Conservation (phyloP, 2,329 filamentous ascomycete species). For the Ophiocordyceps camponoti-leonardi region DNA sequence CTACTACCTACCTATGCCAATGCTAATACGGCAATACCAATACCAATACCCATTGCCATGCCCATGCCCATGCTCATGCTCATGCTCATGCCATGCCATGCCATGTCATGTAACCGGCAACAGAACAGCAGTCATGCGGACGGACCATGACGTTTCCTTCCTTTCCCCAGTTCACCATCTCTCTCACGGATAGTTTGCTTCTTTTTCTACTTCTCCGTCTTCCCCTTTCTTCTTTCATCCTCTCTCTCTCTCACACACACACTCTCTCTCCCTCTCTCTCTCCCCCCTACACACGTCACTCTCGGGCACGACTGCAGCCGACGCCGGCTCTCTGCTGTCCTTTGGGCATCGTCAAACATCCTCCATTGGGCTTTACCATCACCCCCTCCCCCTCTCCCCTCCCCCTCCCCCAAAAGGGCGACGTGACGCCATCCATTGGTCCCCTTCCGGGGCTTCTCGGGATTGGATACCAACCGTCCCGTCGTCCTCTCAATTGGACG, state of each 20-base stretch:
- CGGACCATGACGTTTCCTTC: neutral
- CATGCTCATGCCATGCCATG: neutral
- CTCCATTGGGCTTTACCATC: constrained; percentile 1
- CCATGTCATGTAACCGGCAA: neutral
- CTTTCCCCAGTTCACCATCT: too few relatives aligned
- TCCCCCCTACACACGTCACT: neutral
- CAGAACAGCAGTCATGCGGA: neutral
- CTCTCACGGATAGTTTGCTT: too few relatives aligned
- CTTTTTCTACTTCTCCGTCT: too few relatives aligned
- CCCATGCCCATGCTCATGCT: neutral
- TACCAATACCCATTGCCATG: too few relatives aligned
- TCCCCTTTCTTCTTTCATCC: neutral
- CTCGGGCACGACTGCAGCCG: neutral
- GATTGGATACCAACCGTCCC: neutral
- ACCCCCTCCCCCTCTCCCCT: neutral
- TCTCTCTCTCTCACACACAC: neutral
- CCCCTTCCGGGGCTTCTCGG: neutral
- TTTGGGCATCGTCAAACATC: constrained; percentile 1
- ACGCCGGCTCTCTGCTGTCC: neutral
- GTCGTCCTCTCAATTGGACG: neutral
- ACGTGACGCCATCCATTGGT: neutral
- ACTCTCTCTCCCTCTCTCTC: neutral
- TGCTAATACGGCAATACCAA: too few relatives aligned
- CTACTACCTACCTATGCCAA: too few relatives aligned
- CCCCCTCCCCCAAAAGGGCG: neutral